These are phyloP conservation scores for Cyphellophora europaea DNA, from an alignment of 2,329 filamentous ascomycete genomes.

Conservation along the genomic window DNA sequence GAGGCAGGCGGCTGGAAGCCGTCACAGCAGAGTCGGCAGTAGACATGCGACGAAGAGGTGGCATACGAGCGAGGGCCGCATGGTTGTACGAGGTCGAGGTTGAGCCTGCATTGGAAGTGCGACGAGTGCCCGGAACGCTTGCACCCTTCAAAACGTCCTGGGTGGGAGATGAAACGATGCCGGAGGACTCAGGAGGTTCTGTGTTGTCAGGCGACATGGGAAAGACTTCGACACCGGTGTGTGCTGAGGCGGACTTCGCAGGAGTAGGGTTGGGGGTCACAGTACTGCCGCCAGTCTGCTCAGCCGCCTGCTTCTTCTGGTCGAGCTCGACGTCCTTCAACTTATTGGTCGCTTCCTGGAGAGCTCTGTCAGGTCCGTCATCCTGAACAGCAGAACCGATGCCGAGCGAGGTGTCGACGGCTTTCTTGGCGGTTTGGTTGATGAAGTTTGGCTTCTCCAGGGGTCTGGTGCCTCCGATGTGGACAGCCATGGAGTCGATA, in stretches of 20 bases:
- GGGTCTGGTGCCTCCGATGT: too few species aligned
- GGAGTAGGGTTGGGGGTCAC: too few species aligned
- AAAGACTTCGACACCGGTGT: background rate
- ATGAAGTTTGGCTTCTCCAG: too few species aligned
- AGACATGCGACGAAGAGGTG: background rate
- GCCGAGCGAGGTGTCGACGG: too few species aligned
- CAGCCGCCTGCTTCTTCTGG: background rate
- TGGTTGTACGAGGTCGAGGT: background rate
- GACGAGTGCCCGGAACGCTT: background rate
- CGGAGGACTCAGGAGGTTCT: background rate
- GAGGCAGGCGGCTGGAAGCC: too few species aligned
- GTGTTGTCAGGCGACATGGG: background rate
- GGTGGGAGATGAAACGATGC: background rate
- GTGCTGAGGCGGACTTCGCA: background rate
- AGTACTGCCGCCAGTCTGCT: background rate
- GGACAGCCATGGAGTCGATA: too few species aligned
- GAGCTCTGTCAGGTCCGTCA: too few species aligned
- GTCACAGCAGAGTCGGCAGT: background rate
- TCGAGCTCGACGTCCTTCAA: background rate
- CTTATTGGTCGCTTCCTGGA: background rate
- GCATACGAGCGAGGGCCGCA: background rate
- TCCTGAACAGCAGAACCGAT: too few species aligned
- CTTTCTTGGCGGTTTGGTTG: too few species aligned
- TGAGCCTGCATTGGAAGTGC: background rate
- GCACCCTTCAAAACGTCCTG: background rate